phyloP scores from a whole-genome alignment of 2,329 filamentous ascomycete genomes.

The Fusarium tanahbumbuense region DNA sequence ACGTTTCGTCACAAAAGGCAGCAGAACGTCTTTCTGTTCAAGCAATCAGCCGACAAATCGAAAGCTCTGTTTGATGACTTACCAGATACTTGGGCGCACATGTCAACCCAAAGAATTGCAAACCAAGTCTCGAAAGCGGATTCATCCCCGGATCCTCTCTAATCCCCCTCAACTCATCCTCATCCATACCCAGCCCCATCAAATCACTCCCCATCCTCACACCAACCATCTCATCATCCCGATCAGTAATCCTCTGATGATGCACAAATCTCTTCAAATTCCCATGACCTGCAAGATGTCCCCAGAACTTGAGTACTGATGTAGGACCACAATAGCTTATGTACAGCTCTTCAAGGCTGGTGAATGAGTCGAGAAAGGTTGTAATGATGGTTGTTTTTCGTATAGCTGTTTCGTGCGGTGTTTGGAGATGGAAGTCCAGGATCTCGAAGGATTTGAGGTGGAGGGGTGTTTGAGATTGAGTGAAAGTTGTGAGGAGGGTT shows the following conservation, averaged over 20 bases:
- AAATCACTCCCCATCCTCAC: not conserved
- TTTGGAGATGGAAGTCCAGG: not conserved
- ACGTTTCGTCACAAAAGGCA: not conserved
- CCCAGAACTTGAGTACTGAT: not conserved
- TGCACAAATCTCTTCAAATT: not conserved
- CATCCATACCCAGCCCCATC: not conserved
- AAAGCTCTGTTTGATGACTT: accelerated
- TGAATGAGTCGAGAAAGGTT: not conserved
- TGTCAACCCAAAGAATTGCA: slow-evolving; percentile 3
- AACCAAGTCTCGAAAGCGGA: not conserved
- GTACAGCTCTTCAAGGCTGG: not conserved
- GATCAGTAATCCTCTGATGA: not conserved
- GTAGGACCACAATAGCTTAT: not conserved
- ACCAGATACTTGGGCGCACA: not conserved
- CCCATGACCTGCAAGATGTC: not conserved
- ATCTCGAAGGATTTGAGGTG: not conserved
- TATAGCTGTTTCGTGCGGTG: not conserved
- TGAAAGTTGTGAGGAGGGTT: accelerated
- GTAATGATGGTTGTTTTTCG: not conserved
- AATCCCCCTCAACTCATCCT: not conserved
- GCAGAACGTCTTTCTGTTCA: not conserved
- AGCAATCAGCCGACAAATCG: accelerated
- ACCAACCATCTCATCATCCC: not conserved
- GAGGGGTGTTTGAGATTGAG: accelerated
- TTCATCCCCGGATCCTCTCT: not conserved